Base-by-base conservation (phyloP, 1,284 basidiomycete species). In the Papiliotrema flavescens region DNA sequence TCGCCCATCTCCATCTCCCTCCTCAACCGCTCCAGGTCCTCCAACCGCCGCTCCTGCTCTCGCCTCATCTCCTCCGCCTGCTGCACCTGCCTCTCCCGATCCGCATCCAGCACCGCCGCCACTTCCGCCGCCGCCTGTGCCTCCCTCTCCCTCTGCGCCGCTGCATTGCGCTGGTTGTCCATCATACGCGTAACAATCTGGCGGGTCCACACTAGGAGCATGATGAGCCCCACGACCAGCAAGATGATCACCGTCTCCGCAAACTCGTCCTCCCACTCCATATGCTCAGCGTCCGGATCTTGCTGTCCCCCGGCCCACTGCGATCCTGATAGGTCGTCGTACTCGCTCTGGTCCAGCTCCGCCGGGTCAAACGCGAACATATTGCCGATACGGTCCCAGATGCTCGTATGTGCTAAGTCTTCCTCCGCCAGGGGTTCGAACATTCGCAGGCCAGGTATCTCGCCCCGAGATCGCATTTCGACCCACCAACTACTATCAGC, bases 401-500 rank as follows among this genome's bases (percentile, higher is more conserved):
- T 35, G 11, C 28, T 32, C 0, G 56, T 36, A 20, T 51, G 53
- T 1, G 19, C 4, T 51, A 41, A 40, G 32, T 49, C 37, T 11
- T 51, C 48, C 2, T 64, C 58, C 1, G 52, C 53, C n/a, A 63
- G 61, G 9, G 62, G 56, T 9, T 73, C 73, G 43, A 74, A 74
- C 24, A 76, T 53, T 2, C 64, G 52, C 28, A 77, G 58, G n/a
- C 73, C 69, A 3, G 70, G 66, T 15, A 66, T 58, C 17, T 63
- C 63, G 2, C 75, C 74, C 9, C 67, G 60, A 20, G 70, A 70
- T 14, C 56, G 54, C 6, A 75, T 46, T 28, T 75, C 71, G 2
- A 61, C 60, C 66, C 69, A 73, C 73, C 74, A 76, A 51, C 74
- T 74, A 41, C 52, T 41, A 35, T 23, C 35, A 44, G 2, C 44